Evolutionary conservation across 148 eudicot genomes (phyloP), one percentile per base, ranked within the genome.

Genomic region (Fagopyrum tataricum): DNA sequence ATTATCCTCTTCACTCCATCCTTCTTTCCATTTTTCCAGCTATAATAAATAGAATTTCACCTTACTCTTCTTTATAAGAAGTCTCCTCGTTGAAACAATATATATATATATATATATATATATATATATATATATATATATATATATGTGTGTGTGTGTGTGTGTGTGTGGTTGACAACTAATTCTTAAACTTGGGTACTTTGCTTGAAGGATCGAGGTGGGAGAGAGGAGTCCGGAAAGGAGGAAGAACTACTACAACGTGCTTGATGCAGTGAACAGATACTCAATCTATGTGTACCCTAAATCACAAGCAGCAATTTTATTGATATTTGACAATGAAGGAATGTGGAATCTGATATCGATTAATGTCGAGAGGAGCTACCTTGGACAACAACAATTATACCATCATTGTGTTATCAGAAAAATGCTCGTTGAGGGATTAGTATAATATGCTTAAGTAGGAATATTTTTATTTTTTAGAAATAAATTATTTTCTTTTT

Each of bases 231-330:
- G 18, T 5, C 89, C 89, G 0, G 85, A 83, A 49, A 86, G 78
- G 79, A 86, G 89, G 68, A 84, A 84, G 83, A 79, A 77, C 83
- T 86, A n/a, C n/a, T n/a, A 86, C 89, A 86, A 86, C 41, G 75
- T 83, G 0, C 66, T 86, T 4, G 89, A 86, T 5, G 87, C 85
- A 2, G 85, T 81, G 72, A 86, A 82, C 77, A 78, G 87, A 46
- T 78, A 86, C 82, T 76, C 83, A 7, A 80, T 86, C 79, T 87
- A 86, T 69, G 89, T 86, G 69, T 86, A 86, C 79, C 87, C 87
- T 0, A 79, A 81, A 37, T 78, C 85, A 46, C 83, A 87, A 87
- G 82, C 85, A 1, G 89, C 89, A 1, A 70, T 86, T 44, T 52
- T 86, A 83, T 53, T 81, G 2, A 83, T 85, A 26, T 67, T 79